These are phyloP conservation scores for Phytophthora cactorum DNA, from an alignment of 352 stramenopile species.

Conservation along the genomic window DNA sequence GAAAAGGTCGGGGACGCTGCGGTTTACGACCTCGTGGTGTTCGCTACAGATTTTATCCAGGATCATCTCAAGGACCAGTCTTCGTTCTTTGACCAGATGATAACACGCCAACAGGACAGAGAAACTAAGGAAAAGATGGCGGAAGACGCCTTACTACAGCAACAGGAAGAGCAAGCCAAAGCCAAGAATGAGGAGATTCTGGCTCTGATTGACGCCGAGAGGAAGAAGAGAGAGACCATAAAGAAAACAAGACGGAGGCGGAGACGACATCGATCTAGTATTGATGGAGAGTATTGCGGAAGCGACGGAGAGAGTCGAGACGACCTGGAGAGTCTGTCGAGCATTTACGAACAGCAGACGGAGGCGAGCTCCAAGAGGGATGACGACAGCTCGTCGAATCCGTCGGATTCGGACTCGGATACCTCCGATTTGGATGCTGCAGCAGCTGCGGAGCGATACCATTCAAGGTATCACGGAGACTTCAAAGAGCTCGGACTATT, in stretches of 20 bases:
- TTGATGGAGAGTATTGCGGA: conserved; percentile 49
- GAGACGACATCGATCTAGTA: conserved; percentile 62
- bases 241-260: conserved; percentile 60
- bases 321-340: conserved; percentile 40
- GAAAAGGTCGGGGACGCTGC: conserved; percentile 80
- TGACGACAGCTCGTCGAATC: conserved; percentile 25
- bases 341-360: conserved; percentile 45
- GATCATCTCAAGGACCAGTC: conserved; percentile 85
- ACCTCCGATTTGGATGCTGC: conserved; percentile 48
- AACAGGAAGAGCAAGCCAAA: conserved; percentile 66
- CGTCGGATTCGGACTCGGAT: conserved; percentile 53
- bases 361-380: conserved; percentile 29
- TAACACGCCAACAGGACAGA: conserved; percentile 75
- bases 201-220: conserved; percentile 80
- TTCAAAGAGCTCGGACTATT: conserved; percentile 89
- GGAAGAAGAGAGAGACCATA: conserved; percentile 66
- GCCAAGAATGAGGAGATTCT: conserved; percentile 81
- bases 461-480: conserved; percentile 83
- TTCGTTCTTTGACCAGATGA: conserved; percentile 91
- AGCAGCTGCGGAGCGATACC: conserved; percentile 51
- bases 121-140: conserved; percentile 69
- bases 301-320: conserved; percentile 47
- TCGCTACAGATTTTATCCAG: conserved; percentile 83
- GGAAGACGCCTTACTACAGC: conserved; percentile 55
- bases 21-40: conserved; percentile 86